Conservation (phyloP, 192 early-diverging fungal genomes). For the Coemansia sp. region DNA sequence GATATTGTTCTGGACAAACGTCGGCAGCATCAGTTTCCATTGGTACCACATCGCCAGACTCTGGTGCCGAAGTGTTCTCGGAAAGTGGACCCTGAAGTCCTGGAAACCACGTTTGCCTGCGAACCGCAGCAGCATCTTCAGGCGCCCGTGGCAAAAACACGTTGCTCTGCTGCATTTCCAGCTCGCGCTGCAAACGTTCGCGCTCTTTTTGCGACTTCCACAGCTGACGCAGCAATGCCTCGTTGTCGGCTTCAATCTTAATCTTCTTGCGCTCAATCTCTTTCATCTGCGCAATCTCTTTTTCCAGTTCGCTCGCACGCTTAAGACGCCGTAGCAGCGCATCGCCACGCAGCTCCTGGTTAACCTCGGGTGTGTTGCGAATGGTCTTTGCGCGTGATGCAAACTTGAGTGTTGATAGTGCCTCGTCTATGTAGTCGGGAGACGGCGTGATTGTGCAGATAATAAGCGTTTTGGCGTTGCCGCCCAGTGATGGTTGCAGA, state of each 20-base stretch:
- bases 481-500: constrained; percentile 86
- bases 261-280: constrained; percentile 51
- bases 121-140: constrained; percentile 9
- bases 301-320: constrained; percentile 49
- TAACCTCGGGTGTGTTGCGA: constrained; percentile 74
- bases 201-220: constrained; percentile 52
- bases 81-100: constrained; percentile 32
- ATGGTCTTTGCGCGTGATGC: constrained; percentile 90
- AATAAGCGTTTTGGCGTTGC: constrained; percentile 84
- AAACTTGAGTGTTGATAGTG: constrained; percentile 92
- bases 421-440: constrained; percentile 75
- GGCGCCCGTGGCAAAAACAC: constrained; percentile 22
- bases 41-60: not conserved
- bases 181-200: constrained; percentile 43
- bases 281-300: constrained; percentile 53
- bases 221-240: constrained; percentile 46
- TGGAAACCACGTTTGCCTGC: constrained; percentile 55
- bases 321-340: constrained; percentile 48
- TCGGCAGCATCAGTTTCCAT: constrained; percentile 27
- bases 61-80: not conserved
- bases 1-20: not conserved
- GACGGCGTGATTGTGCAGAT: constrained; percentile 91
- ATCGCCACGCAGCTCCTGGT: constrained; percentile 59
- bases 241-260: constrained; percentile 51
- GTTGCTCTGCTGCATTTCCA: constrained; percentile 38